phyloP scores from a whole-genome alignment of 2,329 filamentous ascomycete species.

The Penicillium sp. region DNA sequence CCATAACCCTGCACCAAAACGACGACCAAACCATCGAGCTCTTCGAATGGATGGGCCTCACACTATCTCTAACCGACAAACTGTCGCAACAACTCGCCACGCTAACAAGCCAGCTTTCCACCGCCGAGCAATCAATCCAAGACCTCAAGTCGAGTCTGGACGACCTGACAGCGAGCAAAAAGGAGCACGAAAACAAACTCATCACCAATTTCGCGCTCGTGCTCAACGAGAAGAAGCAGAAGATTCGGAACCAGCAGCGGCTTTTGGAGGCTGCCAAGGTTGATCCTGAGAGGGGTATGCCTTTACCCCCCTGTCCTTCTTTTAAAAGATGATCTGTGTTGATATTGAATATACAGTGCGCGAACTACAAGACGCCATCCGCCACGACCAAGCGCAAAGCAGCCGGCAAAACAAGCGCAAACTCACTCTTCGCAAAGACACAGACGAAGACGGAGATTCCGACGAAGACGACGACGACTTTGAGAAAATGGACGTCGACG shows the following conservation, averaged over 20 bases:
- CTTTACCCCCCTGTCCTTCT: not conserved
- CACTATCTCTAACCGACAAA: conserved; percentile 41
- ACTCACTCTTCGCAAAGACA: conserved; percentile 12
- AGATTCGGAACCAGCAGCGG: conserved; percentile 60
- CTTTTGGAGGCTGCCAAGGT: conserved; percentile 50
- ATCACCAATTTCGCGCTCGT: conserved; percentile 56
- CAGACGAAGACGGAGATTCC: conserved; percentile 18
- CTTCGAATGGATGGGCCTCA: conserved; percentile 54
- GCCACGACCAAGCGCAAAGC: conserved; percentile 15
- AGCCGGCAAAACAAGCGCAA: conserved; percentile 26
- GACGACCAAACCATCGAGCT: conserved; percentile 54
- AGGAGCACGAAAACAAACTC: conserved; percentile 54
- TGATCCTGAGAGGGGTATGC: conserved; percentile 35
- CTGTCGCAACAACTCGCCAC: conserved; percentile 41
- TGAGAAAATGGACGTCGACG: conserved; percentile 35
- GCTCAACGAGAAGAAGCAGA: conserved; percentile 62
- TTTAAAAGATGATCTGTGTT: not conserved
- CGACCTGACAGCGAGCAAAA: conserved; percentile 55
- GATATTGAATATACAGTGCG: conserved; percentile 20
- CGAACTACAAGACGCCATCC: conserved; percentile 17
- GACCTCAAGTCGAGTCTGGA: conserved; percentile 53
- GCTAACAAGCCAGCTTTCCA: conserved; percentile 37
- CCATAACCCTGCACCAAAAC: conserved; percentile 49
- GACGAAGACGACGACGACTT: conserved; percentile 33
- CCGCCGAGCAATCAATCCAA: conserved; percentile 48